Evolutionary conservation across 2,329 filamentous ascomycete species (phyloP).

Genomic region (Neoscytalidium dimidiatum): DNA sequence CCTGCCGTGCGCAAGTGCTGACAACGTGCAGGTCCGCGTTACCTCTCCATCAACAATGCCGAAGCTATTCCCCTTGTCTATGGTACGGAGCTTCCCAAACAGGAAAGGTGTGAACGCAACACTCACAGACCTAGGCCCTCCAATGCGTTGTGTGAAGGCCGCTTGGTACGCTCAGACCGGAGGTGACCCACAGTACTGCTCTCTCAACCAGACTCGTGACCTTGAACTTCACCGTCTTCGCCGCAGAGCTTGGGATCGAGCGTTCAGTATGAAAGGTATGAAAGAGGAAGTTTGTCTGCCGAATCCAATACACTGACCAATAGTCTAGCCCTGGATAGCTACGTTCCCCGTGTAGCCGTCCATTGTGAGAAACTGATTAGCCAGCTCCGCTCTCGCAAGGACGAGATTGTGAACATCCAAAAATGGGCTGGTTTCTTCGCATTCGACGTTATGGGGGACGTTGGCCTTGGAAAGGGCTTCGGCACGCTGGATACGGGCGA

Average conservation of each 20-base stretch:
- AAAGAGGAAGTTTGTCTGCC: background rate
- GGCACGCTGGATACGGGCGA: slow-evolving; percentile 34
- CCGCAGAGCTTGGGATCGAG: slow-evolving; percentile 36
- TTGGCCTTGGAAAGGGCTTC: slow-evolving; percentile 45
- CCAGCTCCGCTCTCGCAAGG: slow-evolving; percentile 28
- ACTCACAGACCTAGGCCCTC: slow-evolving; percentile 28
- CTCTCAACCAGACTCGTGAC: slow-evolving; percentile 29
- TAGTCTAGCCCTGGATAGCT: slow-evolving; percentile 14
- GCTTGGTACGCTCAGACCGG: background rate
- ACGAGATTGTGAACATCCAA: slow-evolving; percentile 28
- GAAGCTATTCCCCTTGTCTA: background rate
- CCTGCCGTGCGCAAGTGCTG: slow-evolving; percentile 31
- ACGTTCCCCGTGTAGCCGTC: slow-evolving; percentile 36
- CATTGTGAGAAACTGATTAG: slow-evolving; percentile 31
- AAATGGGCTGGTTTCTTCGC: slow-evolving; percentile 43
- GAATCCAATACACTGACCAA: background rate
- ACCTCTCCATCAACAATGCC: background rate
- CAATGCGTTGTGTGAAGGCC: slow-evolving; percentile 37
- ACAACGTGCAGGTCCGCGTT: slow-evolving; percentile 26
- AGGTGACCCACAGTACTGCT: slow-evolving; percentile 26
- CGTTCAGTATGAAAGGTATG: slow-evolving; percentile 30
- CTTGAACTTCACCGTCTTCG: slow-evolving; percentile 33
- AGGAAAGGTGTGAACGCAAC: background rate
- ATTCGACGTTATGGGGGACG: slow-evolving; percentile 54
- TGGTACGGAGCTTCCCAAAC: background rate